A percentile compares a stretch with the other conserved stretches of the same genome.
Evolutionary conservation across 108 stramenopile species (phyloP).

Genomic region (Cylindrotheca fusiformis): DNA sequence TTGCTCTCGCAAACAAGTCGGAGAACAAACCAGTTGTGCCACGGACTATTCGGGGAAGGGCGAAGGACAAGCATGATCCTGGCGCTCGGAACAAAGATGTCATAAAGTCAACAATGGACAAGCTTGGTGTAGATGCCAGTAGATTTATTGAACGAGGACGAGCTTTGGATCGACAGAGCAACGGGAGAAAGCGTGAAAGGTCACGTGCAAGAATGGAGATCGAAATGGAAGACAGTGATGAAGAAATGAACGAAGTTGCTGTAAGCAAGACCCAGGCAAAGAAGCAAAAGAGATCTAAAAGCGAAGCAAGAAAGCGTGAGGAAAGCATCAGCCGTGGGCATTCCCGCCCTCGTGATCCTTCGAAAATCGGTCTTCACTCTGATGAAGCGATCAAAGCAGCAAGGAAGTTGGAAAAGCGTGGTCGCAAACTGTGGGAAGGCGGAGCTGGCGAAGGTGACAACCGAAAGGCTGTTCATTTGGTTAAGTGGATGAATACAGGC

Average conservation of each 20-base stretch:
- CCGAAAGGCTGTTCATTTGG: constrained; percentile 82
- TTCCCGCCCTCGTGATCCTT: constrained; percentile 75
- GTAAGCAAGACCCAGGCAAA: constrained; percentile 73
- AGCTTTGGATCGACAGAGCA: constrained; percentile 43
- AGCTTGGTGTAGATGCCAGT: constrained; percentile 66
- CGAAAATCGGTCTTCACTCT: constrained; percentile 79
- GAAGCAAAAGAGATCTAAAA: constrained; percentile 61
- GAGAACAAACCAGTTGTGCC: constrained; percentile 73
- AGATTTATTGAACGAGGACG: constrained; percentile 77
- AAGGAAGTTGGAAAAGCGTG: constrained; percentile 66
- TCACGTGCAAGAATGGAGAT: constrained; percentile 30
- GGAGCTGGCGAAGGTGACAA: constrained; percentile 85
- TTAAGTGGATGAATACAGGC: constrained; percentile 92
- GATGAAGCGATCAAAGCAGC: constrained; percentile 57
- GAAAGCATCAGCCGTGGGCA: constrained; percentile 69
- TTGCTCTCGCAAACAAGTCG: constrained; percentile 53
- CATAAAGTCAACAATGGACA: constrained; percentile 66
- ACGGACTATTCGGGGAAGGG: constrained; percentile 59
- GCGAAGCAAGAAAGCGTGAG: constrained; percentile 51
- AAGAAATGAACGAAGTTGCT: constrained; percentile 54
- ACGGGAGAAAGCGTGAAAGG: constrained; percentile 60
- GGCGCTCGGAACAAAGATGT: constrained; percentile 54
- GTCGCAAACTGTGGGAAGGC: constrained; percentile 64
- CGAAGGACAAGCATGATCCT: constrained; percentile 68
- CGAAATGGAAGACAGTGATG: constrained; percentile 31